phyloP scores from a whole-genome alignment of 257 asterid species.

The Lithospermum erythrorhizon region DNA sequence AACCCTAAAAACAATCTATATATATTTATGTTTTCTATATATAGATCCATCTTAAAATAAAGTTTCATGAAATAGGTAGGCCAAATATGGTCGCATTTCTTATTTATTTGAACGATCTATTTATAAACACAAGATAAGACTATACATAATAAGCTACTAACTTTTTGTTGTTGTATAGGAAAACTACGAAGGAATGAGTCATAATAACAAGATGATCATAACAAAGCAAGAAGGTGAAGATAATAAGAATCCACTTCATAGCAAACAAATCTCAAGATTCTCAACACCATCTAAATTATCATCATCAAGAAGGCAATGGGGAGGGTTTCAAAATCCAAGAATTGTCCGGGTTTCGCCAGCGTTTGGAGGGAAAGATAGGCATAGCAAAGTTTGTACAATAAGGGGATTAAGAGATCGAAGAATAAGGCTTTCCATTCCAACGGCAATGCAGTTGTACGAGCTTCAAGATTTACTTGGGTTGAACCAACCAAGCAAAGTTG shows the following conservation, averaged over 20 bases:
- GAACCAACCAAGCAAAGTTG: conserved; percentile 64
- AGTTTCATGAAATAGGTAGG: too few relatives aligned
- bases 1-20: too few relatives aligned
- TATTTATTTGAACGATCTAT: too few relatives aligned
- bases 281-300: conserved; percentile 14
- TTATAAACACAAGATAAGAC: too few relatives aligned
- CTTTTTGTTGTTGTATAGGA: conserved; percentile 16
- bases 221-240: conserved; percentile 37
- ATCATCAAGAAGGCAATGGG: conserved; percentile 34
- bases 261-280: conserved; percentile 13
- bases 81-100: too few relatives aligned
- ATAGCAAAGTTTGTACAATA: conserved; percentile 63
- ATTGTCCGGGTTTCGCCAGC: conserved; percentile 52
- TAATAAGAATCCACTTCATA: neutral
- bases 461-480: conserved; percentile 65
- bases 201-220: conserved; percentile 21
- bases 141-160: too few relatives aligned
- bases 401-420: conserved; percentile 56
- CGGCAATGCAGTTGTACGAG: conserved; percentile 59
- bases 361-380: conserved; percentile 71
- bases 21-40: too few relatives aligned
- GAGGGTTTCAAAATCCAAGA: conserved; percentile 48
- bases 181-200: conserved; percentile 20
- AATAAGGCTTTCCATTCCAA: conserved; percentile 55
- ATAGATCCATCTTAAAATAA: too few relatives aligned